Percentiles rank a stretch among this genome's conserved stretches.
Evolutionary conservation across 805 yeast species (phyloP).

Genomic region (Wickerhamiella azyma): DNA sequence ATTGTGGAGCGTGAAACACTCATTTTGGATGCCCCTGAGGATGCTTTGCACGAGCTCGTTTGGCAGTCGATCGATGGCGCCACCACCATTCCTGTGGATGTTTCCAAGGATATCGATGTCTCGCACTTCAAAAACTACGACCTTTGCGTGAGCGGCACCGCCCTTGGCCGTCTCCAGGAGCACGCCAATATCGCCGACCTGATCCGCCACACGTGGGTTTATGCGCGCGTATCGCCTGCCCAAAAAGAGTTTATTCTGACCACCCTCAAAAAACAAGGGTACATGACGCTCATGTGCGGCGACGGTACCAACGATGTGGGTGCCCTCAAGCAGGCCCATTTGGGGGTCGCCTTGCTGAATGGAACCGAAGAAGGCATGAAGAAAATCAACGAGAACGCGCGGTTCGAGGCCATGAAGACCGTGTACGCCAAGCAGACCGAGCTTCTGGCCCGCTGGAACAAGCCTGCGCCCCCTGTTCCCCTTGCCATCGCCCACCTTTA

Average conservation of each 20-base stretch:
- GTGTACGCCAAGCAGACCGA: slow-evolving; percentile 77
- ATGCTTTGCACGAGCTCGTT: slow-evolving; percentile 46
- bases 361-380: slow-evolving; percentile 93
- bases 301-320: slow-evolving; percentile 99
- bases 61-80: slow-evolving; percentile 83
- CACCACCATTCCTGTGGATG: slow-evolving; percentile 49
- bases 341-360: slow-evolving; percentile 93
- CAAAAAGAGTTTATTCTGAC: slow-evolving; percentile 88
- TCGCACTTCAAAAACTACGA: slow-evolving; percentile 54
- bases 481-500: slow-evolving; percentile 79
- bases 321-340: slow-evolving; percentile 95
- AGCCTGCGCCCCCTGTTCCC: slow-evolving; percentile 67
- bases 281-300: slow-evolving; percentile 96
- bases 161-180: slow-evolving; percentile 49
- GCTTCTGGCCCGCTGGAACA: slow-evolving; percentile 63
- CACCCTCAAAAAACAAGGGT: slow-evolving; percentile 74
- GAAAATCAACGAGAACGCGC: slow-evolving; percentile 71
- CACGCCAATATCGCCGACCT: slow-evolving; percentile 57
- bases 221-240: slow-evolving; percentile 91
- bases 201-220: slow-evolving; percentile 87
- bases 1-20: slow-evolving; percentile 75
- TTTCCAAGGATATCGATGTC: slow-evolving; percentile 42
- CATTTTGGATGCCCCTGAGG: slow-evolving; percentile 76
- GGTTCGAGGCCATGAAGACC: slow-evolving; percentile 44
- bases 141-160: slow-evolving; percentile 87